Conservation (phyloP, 352 stramenopile species). For the Phytophthora sojae region DNA sequence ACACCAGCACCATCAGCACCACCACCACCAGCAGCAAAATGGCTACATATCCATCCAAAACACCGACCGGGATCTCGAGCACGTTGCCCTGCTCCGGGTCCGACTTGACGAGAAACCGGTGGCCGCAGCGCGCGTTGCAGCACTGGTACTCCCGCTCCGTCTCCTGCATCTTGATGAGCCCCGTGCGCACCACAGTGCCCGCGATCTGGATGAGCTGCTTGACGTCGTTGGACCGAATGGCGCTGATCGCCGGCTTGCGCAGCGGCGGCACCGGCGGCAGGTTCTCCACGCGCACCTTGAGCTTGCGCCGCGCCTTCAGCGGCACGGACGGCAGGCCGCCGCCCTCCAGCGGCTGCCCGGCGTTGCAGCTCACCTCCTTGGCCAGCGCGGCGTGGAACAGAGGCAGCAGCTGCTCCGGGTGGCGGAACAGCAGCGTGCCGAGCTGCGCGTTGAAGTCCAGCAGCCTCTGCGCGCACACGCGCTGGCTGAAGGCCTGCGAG, state of each 20-base stretch:
- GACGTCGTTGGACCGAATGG: slow-evolving; percentile 92
- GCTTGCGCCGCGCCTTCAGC: slow-evolving; percentile 46
- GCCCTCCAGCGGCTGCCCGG: slow-evolving; percentile 10
- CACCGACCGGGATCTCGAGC: slow-evolving; percentile 70
- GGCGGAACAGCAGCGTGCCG: slow-evolving; percentile 88
- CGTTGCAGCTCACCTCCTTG: slow-evolving; percentile 44
- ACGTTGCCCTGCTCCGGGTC: slow-evolving; percentile 94
- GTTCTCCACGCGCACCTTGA: slow-evolving; percentile 92
- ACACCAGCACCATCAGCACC: slow-evolving; percentile 2
- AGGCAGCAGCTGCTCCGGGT: slow-evolving; percentile 88
- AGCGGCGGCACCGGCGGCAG: slow-evolving; percentile 88
- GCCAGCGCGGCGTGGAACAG: slow-evolving; percentile 89
- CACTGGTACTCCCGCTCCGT: slow-evolving; percentile 89
- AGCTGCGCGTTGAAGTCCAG: slow-evolving; percentile 82
- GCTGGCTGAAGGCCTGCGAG: slow-evolving; percentile 46
- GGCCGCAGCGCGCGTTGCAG: slow-evolving; percentile 69
- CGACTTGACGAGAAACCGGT: slow-evolving; percentile 86
- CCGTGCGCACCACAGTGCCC: slow-evolving; percentile 91
- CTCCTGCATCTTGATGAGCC: slow-evolving; percentile 95
- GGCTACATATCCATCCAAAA: background rate
- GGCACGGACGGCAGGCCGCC: slow-evolving; percentile 41
- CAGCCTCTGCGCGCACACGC: slow-evolving; percentile 80
- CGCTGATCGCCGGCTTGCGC: slow-evolving; percentile 88
- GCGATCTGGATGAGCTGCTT: slow-evolving; percentile 88
- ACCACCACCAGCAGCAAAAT: background rate